Percentiles rank a stretch among this genome's conserved stretches.
phyloP scores from a whole-genome alignment of 179 eudicot species.

The Beta macrorhiza region DNA sequence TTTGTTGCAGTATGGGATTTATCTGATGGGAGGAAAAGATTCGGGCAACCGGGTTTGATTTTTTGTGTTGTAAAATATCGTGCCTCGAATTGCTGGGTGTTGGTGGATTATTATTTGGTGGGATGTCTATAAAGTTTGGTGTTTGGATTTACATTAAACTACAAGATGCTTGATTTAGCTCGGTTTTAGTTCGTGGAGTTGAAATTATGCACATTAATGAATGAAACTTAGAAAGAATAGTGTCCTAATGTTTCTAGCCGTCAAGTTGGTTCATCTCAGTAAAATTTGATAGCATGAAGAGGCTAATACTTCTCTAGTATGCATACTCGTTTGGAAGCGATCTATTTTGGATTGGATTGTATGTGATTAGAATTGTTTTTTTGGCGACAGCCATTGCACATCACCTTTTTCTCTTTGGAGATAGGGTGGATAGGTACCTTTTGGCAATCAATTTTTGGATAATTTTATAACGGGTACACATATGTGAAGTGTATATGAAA shows the following conservation, averaged over 20 bases:
- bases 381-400: neutral
- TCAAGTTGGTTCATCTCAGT: constrained; percentile 13
- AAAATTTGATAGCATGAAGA: constrained; percentile 12
- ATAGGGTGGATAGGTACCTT: neutral
- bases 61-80: neutral
- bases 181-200: constrained; percentile 1
- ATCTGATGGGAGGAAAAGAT: neutral
- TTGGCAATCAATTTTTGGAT: constrained; percentile 13
- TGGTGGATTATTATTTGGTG: neutral
- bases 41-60: neutral
- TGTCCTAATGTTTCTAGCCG: neutral
- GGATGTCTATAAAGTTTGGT: neutral
- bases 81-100: neutral
- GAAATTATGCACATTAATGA: neutral
- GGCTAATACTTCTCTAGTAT: constrained; percentile 10
- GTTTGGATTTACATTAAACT: too few species aligned
- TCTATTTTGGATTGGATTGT: neutral
- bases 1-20: neutral
- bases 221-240: neutral
- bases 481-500: constrained; percentile 2
- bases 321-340: constrained; percentile 10
- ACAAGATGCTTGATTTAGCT: neutral
- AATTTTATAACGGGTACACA: constrained; percentile 6
- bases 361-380: constrained; percentile 1
- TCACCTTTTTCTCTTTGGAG: neutral